Evolutionary conservation across 352 stramenopile species (phyloP).

Genomic region (Saprolegnia diclina): DNA sequence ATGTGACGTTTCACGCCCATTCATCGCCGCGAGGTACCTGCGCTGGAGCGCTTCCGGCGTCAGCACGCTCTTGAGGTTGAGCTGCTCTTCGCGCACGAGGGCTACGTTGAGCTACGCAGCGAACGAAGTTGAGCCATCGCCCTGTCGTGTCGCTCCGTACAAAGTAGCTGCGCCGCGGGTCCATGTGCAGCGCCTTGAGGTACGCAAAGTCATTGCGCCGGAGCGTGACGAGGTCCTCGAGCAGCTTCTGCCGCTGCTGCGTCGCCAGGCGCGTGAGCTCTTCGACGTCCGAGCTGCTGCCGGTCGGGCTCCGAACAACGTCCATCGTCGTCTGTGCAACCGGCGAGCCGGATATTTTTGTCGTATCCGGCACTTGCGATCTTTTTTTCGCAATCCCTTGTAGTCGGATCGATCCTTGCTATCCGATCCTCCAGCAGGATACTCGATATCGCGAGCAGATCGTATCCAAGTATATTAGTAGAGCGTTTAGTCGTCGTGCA

Average conservation of each 20-base stretch:
- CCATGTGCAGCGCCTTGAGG: slow-evolving; percentile 72
- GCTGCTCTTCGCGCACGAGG: slow-evolving; percentile 55
- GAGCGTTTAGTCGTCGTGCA: neutral
- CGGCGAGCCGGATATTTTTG: no score
- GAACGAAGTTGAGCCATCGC: slow-evolving; percentile 26
- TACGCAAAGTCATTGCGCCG: slow-evolving; percentile 74
- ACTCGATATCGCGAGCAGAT: no score
- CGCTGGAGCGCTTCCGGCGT: slow-evolving; percentile 31
- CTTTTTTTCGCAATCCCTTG: no score
- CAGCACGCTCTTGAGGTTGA: slow-evolving; percentile 29
- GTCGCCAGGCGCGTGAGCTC: slow-evolving; percentile 47
- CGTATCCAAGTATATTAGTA: no score
- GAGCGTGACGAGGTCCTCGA: slow-evolving; percentile 69
- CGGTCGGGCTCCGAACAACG: no score
- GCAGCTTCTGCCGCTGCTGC: slow-evolving; percentile 61
- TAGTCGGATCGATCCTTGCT: no score
- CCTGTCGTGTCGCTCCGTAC: neutral
- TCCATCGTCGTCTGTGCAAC: no score
- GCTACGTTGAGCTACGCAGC: slow-evolving; percentile 65
- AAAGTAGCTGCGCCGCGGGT: slow-evolving; percentile 28
- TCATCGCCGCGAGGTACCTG: slow-evolving; percentile 47
- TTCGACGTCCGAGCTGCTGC: slow-evolving; percentile 28
- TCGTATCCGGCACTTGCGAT: no score
- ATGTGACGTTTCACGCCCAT: slow-evolving; percentile 33
- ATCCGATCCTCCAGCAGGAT: no score